Base-by-base conservation (phyloP, 2,329 filamentous ascomycete genomes). In the Microdochium paspali region DNA sequence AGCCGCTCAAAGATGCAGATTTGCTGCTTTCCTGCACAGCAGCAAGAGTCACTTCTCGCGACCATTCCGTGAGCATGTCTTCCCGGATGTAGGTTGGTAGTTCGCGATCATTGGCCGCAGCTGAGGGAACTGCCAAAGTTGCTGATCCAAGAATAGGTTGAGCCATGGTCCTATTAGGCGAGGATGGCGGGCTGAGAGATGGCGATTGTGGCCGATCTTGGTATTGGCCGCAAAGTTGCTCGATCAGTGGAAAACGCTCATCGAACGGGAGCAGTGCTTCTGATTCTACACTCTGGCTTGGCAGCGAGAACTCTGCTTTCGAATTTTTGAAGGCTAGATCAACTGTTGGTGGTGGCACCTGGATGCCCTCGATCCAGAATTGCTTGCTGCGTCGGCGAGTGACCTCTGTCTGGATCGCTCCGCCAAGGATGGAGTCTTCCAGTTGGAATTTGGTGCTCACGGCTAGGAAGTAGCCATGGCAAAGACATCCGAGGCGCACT, bases 391-490 rank as follows among this genome's bases (percentile, higher is more conserved):
- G 84, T 32, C 91, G 79, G 45, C 86, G 77, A 10, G 77, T 72
- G 49, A 96, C 85, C 62, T 95, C 90, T 49, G 79, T 81, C 47
- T 84, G 77, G 28, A 96, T 81, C 7, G 81, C 80, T 46, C 76
- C 75, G 7, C 88, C 90, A 18, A 87, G 74, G 0, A 74, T 71
- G 0, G 85, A 82, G 6, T 73, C 73, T 47, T 90, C 84, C 51
- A 94, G 84, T 43, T 87, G 79, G 52, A 95, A 90, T 47, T 80
- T 83, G 49, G 90, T 84, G 4, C 79, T 82, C 51, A 96, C 61
- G 1, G 80, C 78, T 84, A 87, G 91, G 49, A 96, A 82, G 64
- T 96, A 96, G 9, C 89, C 90, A 59, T 95, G 87, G 45, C 91
- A 87, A 48, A 97, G 70, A 59, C 86, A 90, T 25, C 87, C 89